phyloP scores from a whole-genome alignment of 2,329 filamentous ascomycete species.

The Coniochaeta ligniaria region DNA sequence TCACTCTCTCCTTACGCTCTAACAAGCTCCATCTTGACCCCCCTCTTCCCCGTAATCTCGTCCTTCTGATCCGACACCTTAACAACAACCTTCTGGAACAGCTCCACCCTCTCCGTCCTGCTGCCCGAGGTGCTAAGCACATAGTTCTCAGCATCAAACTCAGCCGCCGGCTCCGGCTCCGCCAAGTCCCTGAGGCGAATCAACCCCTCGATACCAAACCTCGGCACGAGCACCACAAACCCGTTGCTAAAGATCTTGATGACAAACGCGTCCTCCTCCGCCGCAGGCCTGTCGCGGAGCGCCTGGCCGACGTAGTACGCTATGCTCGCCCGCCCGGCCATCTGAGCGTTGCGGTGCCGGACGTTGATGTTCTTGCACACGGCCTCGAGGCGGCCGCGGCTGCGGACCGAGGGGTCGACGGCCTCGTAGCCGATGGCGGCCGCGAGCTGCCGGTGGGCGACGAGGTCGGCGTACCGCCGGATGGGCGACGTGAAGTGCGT shows the following conservation, averaged over 20 bases:
- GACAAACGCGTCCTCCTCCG: conserved; percentile 86
- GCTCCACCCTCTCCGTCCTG: conserved; percentile 56
- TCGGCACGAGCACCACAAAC: conserved; percentile 90
- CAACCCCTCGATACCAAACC: conserved; percentile 90
- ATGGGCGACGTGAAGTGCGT: conserved; percentile 98
- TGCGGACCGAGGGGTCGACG: conserved; percentile 73
- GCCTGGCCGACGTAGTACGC: conserved; percentile 98
- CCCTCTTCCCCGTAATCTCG: conserved; percentile 91
- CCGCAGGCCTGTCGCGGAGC: conserved; percentile 65
- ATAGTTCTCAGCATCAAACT: conserved; percentile 83
- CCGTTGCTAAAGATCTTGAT: conserved; percentile 98
- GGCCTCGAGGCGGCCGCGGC: conserved; percentile 76
- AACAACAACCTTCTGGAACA: conserved; percentile 90
- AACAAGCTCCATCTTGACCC: conserved; percentile 69
- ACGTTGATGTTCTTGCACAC: conserved; percentile 99
- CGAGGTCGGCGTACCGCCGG: conserved; percentile 91
- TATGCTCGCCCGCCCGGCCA: conserved; percentile 87
- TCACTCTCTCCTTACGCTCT: neutral
- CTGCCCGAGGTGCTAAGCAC: conserved; percentile 56
- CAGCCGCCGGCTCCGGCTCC: conserved; percentile 68
- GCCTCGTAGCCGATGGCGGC: conserved; percentile 91
- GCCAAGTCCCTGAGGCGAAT: conserved; percentile 81
- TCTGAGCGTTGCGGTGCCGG: conserved; percentile 92
- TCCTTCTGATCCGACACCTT: conserved; percentile 90
- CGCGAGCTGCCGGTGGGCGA: conserved; percentile 89